phyloP scores from a whole-genome alignment of 2,329 filamentous ascomycete species.

The Septoria petroselini region DNA sequence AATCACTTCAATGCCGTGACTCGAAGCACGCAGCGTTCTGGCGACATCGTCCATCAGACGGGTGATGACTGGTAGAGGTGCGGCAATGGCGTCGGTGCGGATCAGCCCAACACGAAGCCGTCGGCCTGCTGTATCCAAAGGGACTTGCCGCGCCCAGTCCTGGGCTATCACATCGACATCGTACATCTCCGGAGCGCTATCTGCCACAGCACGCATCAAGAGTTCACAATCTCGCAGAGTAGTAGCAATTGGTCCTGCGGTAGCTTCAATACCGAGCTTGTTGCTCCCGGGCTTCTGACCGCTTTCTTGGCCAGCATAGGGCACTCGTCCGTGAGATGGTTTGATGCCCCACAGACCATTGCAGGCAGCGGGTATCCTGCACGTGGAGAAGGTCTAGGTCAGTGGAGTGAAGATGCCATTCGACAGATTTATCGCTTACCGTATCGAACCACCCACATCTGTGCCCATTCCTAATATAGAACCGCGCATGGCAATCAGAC shows the following conservation, averaged over 20 bases:
- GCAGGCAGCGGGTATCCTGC: slow-evolving; percentile 48
- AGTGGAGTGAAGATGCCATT: too few species aligned
- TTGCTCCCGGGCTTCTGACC: slow-evolving; percentile 48
- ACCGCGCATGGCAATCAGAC: slow-evolving; percentile 50
- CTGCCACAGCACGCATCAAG: slow-evolving; percentile 54
- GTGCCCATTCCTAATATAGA: slow-evolving; percentile 53
- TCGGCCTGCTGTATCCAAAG: slow-evolving; percentile 27
- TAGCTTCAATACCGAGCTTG: slow-evolving; percentile 45
- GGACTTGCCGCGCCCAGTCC: slow-evolving; percentile 38
- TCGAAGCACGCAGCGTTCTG: slow-evolving; percentile 37
- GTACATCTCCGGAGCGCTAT: slow-evolving; percentile 51
- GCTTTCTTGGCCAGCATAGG: slow-evolving; percentile 52
- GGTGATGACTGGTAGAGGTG: slow-evolving; percentile 52
- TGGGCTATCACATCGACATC: slow-evolving; percentile 46
- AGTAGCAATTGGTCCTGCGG: slow-evolving; percentile 48
- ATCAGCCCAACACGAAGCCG: slow-evolving; percentile 49
- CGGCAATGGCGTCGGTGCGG: slow-evolving; percentile 49
- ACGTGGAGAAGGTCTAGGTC: too few species aligned
- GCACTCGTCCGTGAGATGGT: slow-evolving; percentile 48
- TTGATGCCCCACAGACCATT: slow-evolving; percentile 51
- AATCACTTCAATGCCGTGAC: slow-evolving; percentile 51
- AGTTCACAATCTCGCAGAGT: slow-evolving; percentile 52
- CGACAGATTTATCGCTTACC: slow-evolving; percentile 24
- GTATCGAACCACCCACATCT: slow-evolving; percentile 50
- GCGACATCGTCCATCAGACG: slow-evolving; percentile 49